A percentile compares a stretch with the other conserved stretches of the same genome.
phyloP scores from a whole-genome alignment of 2,329 filamentous ascomycete species.

The Knoxdaviesia capensis region DNA sequence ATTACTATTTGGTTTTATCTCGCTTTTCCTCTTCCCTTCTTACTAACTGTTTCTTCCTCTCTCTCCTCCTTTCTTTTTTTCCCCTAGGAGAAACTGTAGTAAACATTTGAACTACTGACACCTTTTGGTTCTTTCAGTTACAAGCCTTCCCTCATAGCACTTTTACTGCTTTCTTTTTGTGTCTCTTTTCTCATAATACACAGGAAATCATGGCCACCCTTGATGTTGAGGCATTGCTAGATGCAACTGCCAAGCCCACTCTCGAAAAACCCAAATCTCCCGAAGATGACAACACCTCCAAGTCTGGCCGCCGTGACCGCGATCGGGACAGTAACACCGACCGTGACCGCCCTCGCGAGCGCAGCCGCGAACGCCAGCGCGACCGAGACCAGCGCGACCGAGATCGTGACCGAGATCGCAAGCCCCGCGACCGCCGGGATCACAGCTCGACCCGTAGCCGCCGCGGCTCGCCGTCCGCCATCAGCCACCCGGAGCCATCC shows the following conservation, averaged over 20 bases:
- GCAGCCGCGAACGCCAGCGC: constrained; percentile 34
- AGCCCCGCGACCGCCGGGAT: constrained; percentile 31
- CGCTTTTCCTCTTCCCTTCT: too few relatives aligned
- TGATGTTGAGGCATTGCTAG: constrained; percentile 80
- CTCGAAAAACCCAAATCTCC: constrained; percentile 24
- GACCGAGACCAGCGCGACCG: constrained; percentile 34
- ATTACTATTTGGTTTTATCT: too few relatives aligned
- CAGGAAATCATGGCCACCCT: constrained; percentile 21
- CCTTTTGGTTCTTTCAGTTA: too few relatives aligned
- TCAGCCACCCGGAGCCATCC: constrained; percentile 39
- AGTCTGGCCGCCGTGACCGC: constrained; percentile 30
- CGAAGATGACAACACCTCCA: constrained; percentile 38
- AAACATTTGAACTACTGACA: neutral
- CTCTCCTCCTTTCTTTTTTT: neutral
- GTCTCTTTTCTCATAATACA: too few relatives aligned
- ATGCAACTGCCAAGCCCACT: constrained; percentile 53
- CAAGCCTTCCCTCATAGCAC: too few relatives aligned
- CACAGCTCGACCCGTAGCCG: constrained; percentile 27
- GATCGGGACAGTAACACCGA: constrained; percentile 37
- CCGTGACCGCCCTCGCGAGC: constrained; percentile 24
- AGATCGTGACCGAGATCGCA: constrained; percentile 25
- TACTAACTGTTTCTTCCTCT: neutral
- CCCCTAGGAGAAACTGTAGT: neutral
- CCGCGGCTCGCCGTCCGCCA: constrained; percentile 23
- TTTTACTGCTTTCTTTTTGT: too few relatives aligned